These are phyloP conservation scores for Auriscalpium microsporum DNA, from an alignment of 768 basidiomycete genomes.

Conservation along the genomic window DNA sequence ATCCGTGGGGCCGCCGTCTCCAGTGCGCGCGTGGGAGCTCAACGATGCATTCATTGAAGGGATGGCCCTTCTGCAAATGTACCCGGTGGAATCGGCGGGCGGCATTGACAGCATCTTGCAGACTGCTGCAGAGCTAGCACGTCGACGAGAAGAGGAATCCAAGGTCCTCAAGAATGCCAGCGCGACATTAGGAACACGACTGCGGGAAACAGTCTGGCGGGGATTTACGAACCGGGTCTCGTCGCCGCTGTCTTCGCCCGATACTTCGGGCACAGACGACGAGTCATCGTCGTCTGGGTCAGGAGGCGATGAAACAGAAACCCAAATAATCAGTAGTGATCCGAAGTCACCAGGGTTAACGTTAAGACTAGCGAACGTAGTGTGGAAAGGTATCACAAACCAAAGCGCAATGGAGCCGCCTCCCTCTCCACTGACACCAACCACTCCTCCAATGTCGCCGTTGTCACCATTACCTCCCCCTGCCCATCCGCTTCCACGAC, in stretches of 20 bases:
- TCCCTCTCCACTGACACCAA: constrained; percentile 28
- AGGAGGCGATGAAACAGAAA: constrained; percentile 41
- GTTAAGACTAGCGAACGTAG: constrained; percentile 48
- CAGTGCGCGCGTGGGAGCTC: constrained; percentile 41
- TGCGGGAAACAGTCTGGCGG: constrained; percentile 58
- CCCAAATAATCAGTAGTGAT: constrained; percentile 9
- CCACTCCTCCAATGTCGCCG: constrained; percentile 26
- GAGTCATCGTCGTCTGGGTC: constrained; percentile 23
- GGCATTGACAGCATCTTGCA: constrained; percentile 67
- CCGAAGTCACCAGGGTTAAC: constrained; percentile 30
- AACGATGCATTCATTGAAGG: constrained; percentile 63
- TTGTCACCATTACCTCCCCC: constrained; percentile 27
- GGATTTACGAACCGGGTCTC: constrained; percentile 50
- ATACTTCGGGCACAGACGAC: constrained; percentile 20
- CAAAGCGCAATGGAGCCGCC: constrained; percentile 64
- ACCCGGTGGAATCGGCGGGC: constrained; percentile 56
- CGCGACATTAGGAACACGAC: constrained; percentile 42
- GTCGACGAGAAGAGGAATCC: constrained; percentile 37
- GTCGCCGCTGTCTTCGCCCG: constrained; percentile 29
- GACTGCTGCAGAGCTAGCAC: constrained; percentile 51
- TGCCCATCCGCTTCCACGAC: constrained; percentile 21
- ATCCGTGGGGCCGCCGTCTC: constrained; percentile 30
- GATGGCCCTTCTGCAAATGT: constrained; percentile 53
- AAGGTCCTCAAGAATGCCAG: constrained; percentile 25
- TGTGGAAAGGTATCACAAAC: constrained; percentile 74